Evolutionary conservation across 1,284 basidiomycete species (phyloP).

Genomic region (Austroboletus novae-zelandiae): DNA sequence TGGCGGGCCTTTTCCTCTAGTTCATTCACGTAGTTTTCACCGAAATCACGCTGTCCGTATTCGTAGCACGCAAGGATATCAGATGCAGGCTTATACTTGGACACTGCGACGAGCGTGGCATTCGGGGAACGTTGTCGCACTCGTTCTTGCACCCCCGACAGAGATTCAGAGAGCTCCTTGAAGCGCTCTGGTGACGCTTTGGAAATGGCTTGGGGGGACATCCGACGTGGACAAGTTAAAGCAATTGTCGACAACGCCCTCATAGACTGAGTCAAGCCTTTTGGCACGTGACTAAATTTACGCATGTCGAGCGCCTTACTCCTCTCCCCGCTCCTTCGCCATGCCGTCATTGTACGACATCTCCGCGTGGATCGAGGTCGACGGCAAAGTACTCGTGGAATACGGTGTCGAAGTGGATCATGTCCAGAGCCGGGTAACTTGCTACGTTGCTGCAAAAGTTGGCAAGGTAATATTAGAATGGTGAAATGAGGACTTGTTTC

Average conservation of each 20-base stretch:
- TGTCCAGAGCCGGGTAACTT: conserved; percentile 27
- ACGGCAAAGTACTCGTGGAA: conserved; percentile 27
- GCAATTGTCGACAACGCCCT: conserved; percentile 3
- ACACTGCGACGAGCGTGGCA: conserved; percentile 79
- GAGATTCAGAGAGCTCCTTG: conserved; percentile 49
- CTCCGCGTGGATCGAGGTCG: conserved; percentile 35
- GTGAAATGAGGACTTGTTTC: background rate
- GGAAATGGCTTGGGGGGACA: conserved; percentile 13
- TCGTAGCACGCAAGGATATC: conserved; percentile 85
- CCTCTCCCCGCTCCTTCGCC: background rate
- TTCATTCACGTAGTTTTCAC: conserved; percentile 98
- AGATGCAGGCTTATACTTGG: conserved; percentile 89
- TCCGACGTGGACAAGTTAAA: conserved; percentile 5
- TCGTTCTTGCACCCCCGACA: conserved; percentile 49
- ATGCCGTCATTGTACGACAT: conserved; percentile 29
- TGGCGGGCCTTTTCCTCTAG: conserved; percentile 83
- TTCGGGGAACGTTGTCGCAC: conserved; percentile 35
- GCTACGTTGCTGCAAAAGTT: conserved; percentile 39
- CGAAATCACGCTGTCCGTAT: conserved; percentile 85
- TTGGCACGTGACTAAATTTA: too few species aligned
- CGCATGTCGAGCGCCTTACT: background rate
- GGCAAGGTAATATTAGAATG: conserved; percentile 31
- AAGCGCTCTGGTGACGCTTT: conserved; percentile 33
- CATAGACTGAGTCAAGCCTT: background rate
- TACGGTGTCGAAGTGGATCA: conserved; percentile 28